Percentiles rank a stretch among this genome's conserved stretches.
Conservation (phyloP, 1,284 basidiomycete genomes). For the Cryptococcus floricola region DNA sequence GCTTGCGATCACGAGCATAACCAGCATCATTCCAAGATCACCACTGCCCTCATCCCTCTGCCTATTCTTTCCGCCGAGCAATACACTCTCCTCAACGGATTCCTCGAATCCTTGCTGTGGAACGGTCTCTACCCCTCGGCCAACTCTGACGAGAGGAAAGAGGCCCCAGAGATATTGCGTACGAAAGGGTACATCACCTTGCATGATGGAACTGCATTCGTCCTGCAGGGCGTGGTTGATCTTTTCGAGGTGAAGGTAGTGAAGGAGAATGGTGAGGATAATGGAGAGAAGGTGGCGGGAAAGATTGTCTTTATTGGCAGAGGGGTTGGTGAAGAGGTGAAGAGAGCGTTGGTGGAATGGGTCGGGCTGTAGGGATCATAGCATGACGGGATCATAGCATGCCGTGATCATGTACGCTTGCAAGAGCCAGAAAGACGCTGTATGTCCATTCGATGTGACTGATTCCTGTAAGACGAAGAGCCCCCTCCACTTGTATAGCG, state of each 20-base stretch:
- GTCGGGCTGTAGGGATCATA: constrained; percentile 3
- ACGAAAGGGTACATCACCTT: constrained; percentile 72
- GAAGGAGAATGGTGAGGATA: constrained; percentile 43
- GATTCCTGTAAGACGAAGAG: too few species aligned
- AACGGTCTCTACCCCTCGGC: constrained; percentile 48
- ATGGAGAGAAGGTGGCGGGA: constrained; percentile 46
- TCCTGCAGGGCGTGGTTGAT: constrained; percentile 80
- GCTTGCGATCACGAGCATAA: constrained; percentile 18
- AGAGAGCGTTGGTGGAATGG: constrained; percentile 5
- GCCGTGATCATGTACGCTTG: too few species aligned
- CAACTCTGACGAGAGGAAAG: neutral
- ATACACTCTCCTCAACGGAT: constrained; percentile 59
- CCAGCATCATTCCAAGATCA: constrained; percentile 55
- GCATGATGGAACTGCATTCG: constrained; percentile 57
- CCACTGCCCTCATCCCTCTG: constrained; percentile 60
- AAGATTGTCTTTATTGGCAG: constrained; percentile 86
- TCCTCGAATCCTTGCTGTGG: constrained; percentile 77
- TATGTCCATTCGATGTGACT: too few species aligned
- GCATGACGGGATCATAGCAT: too few species aligned
- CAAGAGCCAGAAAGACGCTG: too few species aligned
- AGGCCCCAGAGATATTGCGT: constrained; percentile 61
- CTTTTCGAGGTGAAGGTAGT: constrained; percentile 72
- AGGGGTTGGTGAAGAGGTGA: constrained; percentile 55
- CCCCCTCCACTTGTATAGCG: too few species aligned
- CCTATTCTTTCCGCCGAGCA: constrained; percentile 54